Evolutionary conservation across 192 early-diverging fungal genomes (phyloP), one percentile per base, ranked within the genome.

Genomic region (Coemansia sp.): DNA sequence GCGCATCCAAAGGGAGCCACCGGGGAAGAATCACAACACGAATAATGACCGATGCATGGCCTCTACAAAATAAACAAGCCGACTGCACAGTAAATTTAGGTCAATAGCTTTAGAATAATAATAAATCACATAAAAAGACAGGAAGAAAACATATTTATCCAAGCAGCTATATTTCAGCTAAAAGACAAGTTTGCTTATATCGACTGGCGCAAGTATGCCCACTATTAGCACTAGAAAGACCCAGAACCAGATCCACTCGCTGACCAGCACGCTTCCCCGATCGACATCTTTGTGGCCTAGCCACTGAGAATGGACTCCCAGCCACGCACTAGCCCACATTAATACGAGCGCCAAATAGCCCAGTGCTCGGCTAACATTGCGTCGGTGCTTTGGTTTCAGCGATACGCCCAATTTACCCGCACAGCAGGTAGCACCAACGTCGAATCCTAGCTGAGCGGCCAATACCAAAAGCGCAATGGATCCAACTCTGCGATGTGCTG

Each of bases 251-350:
- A 49, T 29, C 67, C 70, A 72, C 17, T 59, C 67, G 39, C 25
- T 47, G 15, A 29, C 49, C 5, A 37, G 12, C 19, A 32, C 25
- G 37, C 47, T 5, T 29, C 22, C 8, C 15, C 38, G 39, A 6
- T 22, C 11, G n/a, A 5, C 32, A 35, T n/a, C 7, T 3, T 14
- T 25, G 53, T 24, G 5, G 38, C 43, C 62, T 3, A 20, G 5
- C 76, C 70, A 68, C 27, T 40, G 40, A 9, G 67, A 29, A 22
- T 79, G 76, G 0, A 79, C 41, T 2, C 76, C 76, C 14, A 79
- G 60, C 76, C 70, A 73, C 4, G 70, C 66, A 11, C 58, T 59
- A 10, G 57, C n/a, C 76, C 76, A 79, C 59, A 70, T 24, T 1
- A 65, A 1, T 0, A 62, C 5, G 15, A 79, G 60, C 27, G 60